Base-by-base conservation (phyloP, 2,329 filamentous ascomycete genomes). In the Neonectria ditissima region DNA sequence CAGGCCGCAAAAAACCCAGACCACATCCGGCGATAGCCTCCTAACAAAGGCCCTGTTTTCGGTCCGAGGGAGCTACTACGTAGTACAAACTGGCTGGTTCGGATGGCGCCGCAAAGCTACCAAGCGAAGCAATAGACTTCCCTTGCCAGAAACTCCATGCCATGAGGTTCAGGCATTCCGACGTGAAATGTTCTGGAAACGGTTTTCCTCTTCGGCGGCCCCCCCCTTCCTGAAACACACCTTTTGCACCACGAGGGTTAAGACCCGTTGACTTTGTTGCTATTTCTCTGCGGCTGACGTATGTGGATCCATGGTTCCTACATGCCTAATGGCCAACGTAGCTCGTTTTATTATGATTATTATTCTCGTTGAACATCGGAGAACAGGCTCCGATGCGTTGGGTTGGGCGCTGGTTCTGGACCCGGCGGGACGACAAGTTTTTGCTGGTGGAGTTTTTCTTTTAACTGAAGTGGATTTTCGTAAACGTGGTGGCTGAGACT, bases 61-160 rank as follows among this genome's bases (percentile, higher is more conserved):
- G 67, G 65, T 62, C 67, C 63, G 24, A 26, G 24, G 4, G 24
- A 26, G 24, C n/a, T n/a, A n/a, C n/a, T n/a, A n/a, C n/a, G n/a
- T n/a, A n/a, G n/a, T n/a, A n/a, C n/a, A n/a, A n/a, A n/a, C n/a
- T n/a, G n/a, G n/a, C n/a, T n/a, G n/a, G n/a, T 26, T 26, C 69
- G 69, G 62, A 67, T 66, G 69, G 67, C 67, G 66, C 65, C 67
- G 65, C 54, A 52, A 63, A 44, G 55, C 45, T 60, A 65, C 67
- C 52, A 6, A 26, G 24, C 24, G n/a, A 26, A 26, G 24, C 24
- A 26, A 26, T 26, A 26, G 6, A 26, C 24, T 26, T 26, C 24
- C 24, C 24, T 26, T 26, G 24, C 24, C 24, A n/a, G n/a, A n/a
- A 37, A n/a, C 34, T 37, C 34, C 8, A 37, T 37, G 34, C 34